Evolutionary conservation across 805 yeast species (phyloP), one percentile per base, ranked within the genome.

Genomic region (Kazachstania africana): DNA sequence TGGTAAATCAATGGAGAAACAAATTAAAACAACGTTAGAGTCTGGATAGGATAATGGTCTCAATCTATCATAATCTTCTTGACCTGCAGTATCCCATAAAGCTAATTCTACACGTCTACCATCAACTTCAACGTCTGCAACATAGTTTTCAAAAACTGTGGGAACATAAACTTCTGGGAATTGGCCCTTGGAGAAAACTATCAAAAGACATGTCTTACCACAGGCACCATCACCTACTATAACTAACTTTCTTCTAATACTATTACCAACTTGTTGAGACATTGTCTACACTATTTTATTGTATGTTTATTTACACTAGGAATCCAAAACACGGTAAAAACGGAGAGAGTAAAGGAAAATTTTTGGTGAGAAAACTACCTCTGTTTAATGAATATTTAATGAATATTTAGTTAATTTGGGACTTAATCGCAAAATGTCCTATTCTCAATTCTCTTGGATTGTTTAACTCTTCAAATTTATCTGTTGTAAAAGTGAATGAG

Each of bases 61-160:
- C 47, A 84, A 66, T 38, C 94, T 66, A 54, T 85, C 95, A 55
- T 84, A 84, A 53, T 84, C 95, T 48, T 81, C 79, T 58, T 85
- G 95, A 17, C 95, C 95, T 3, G 95, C 95, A n/a, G 95, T 85
- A 69, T 85, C 95, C 95, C 95, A 85, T 28, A 85, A 66, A 16
- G 93, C 94, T 31, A 85, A 65, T 48, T 82, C 94, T 34, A 87
- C 95, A 57, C 82, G 72, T 60, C 88, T 79, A 32, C 93, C 91
- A 49, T 79, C 87, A 36, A 78, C 78, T 54, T 75, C 95, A 36
- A 88, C 95, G 59, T 85, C 95, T 26, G 95, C 94, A 48, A 88
- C 95, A 60, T 88, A 88, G 68, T 87, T 88, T 60, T 87, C 97
- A 52, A 87, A 87, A 39, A 87, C 96, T 16, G 95, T 84, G 52